Evolutionary conservation across 2,329 filamentous ascomycete genomes (phyloP).

Genomic region (Aurifilum marmelostoma): DNA sequence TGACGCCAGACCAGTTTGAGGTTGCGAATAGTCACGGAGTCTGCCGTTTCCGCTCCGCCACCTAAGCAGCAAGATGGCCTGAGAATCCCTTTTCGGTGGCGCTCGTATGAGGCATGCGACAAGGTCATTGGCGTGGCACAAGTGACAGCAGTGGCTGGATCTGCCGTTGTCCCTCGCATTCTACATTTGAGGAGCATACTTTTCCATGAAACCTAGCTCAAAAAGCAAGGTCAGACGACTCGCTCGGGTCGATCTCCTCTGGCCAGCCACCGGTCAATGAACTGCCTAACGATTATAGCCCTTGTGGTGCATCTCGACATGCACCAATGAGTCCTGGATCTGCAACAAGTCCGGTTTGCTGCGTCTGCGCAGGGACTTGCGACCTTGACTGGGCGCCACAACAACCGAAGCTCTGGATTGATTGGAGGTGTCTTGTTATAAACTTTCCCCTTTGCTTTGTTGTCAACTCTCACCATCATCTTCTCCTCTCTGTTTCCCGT

Average conservation of each 20-base stretch:
- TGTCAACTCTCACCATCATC: not conserved
- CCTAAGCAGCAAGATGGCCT: not conserved
- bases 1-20: not conserved
- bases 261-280: not conserved
- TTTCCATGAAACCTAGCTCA: not conserved
- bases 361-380: not conserved
- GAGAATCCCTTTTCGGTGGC: not conserved
- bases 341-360: not conserved
- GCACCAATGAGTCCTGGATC: not conserved
- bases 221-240: not conserved
- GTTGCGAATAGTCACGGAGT: not conserved
- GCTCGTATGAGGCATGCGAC: slow-evolving; percentile 4
- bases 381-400: slow-evolving; percentile 3
- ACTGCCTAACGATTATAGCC: not conserved
- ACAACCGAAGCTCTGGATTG: slow-evolving; percentile 6
- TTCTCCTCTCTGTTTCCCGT: not conserved
- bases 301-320: not conserved
- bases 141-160: slow-evolving; percentile 19
- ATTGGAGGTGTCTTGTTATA: slow-evolving; percentile 17
- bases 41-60: too few relatives aligned
- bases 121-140: not conserved
- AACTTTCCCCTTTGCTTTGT: not conserved
- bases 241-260: not conserved
- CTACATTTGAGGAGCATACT: slow-evolving; percentile 6
- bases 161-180: not conserved